Base-by-base conservation (phyloP, 495 filamentous ascomycete genomes). In the Parachaetomium inaequale region DNA sequence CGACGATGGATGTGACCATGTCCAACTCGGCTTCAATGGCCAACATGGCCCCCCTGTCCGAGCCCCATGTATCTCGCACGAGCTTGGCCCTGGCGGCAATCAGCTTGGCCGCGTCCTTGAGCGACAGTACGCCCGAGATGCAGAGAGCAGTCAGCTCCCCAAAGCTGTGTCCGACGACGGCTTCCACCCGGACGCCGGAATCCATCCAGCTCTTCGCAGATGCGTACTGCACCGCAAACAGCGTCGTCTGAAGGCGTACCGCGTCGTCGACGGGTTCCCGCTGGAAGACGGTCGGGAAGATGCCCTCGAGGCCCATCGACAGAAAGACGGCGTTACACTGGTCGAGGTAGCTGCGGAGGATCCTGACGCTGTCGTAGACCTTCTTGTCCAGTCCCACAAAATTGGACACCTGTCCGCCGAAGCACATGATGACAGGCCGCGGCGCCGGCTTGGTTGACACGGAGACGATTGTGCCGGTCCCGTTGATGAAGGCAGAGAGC, bases 231-330 rank as follows among this genome's bases (percentile, higher is more conserved):
- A 46, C n/a, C 15, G 42, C 42, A 11, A 46, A 46, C n/a, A 46
- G 42, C 19, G n/a, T 23, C 42, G 42, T 46, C n/a, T 46, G 42
- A 1, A 46, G 42, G 4, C n/a, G n/a, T 14, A 82, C 76, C 1
- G 69, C 62, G 55, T 85, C 79, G 0, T 59, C 10, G 6, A 79
- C 68, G 0, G 81, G 71, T 0, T 69, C 62, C 0, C 58, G 45
- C n/a, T 76, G 61, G 55, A 85, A 85, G 4, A 88, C 80, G 0
- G 34, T 70, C 0, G 84, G 84, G 52, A 72, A 80, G 15, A 86
- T 69, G 21, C 77, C 68, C 0, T 53, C 47, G 5, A 70, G 65
- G 0, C 81, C 82, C 0, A 75, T 3, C 0, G 64, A 59, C 4
- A 40, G 50, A 1, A 71, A 59, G 0, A 72, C 43, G 0, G 43